phyloP scores from a whole-genome alignment of 305 asterid species.

The Petunia hybrid region DNA sequence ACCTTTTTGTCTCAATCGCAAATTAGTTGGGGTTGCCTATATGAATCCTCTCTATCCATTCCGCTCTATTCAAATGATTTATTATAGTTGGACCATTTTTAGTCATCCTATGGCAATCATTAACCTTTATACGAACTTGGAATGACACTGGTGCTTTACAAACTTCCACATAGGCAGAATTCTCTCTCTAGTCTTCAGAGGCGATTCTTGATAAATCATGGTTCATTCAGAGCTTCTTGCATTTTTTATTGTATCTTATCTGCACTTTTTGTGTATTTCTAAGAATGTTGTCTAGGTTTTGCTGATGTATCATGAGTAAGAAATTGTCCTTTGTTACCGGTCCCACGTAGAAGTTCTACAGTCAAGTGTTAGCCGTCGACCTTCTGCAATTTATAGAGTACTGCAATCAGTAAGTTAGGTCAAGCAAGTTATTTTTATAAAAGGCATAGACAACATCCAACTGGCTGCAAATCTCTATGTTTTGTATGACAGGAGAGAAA shows the following conservation, averaged over 20 bases:
- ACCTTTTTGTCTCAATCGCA: neutral
- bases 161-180: neutral
- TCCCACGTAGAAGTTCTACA: neutral
- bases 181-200: neutral
- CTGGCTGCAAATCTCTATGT: neutral
- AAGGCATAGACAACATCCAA: neutral
- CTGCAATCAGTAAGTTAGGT: neutral
- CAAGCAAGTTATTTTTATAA: neutral
- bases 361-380: neutral
- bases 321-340: neutral
- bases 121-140: neutral
- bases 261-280: neutral
- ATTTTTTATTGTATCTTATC: neutral
- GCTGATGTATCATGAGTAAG: neutral
- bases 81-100: neutral
- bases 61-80: neutral
- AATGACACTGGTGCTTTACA: neutral
- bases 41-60: neutral
- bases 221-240: neutral
- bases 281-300: neutral
- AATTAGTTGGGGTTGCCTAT: conserved; percentile 21
- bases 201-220: neutral
- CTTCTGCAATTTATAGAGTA: neutral
- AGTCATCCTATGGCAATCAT: neutral
- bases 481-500: neutral